A percentile compares a stretch with the other conserved stretches of the same genome.
phyloP scores from a whole-genome alignment of 1,284 basidiomycete species.

The Mycosarcoma mackinlayi region DNA sequence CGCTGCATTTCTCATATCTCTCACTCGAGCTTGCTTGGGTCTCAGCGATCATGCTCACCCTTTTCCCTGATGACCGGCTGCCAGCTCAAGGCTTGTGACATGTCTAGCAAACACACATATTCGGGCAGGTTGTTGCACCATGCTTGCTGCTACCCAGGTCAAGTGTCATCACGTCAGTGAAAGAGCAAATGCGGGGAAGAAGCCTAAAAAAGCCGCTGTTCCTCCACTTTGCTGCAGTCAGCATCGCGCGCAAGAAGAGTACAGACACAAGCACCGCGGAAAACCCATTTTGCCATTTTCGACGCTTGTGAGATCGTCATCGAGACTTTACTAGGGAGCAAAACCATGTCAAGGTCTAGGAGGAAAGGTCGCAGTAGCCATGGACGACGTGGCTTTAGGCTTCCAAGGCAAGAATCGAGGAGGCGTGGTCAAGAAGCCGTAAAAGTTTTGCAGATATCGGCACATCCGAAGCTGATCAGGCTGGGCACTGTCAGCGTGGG shows the following conservation, averaged over 20 bases:
- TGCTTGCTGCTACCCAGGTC: too few relatives aligned
- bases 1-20: too few relatives aligned
- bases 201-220: neutral
- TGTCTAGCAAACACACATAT: too few relatives aligned
- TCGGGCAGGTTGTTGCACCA: too few relatives aligned
- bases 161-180: conserved; percentile 10
- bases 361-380: neutral
- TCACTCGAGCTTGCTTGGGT: too few relatives aligned
- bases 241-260: conserved; percentile 33
- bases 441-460: conserved; percentile 37
- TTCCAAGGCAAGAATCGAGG: conserved; percentile 35
- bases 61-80: too few relatives aligned
- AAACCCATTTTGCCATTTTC: neutral
- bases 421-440: conserved; percentile 24
- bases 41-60: too few relatives aligned
- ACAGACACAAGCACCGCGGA: conserved; percentile 7
- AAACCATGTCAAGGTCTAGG: neutral
- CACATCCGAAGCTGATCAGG: conserved; percentile 4
- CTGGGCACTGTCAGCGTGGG: neutral
- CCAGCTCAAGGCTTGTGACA: too few relatives aligned
- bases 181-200: conserved; percentile 4
- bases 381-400: neutral
- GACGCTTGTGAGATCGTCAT: conserved; percentile 3
- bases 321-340: neutral
- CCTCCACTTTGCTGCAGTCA: conserved; percentile 19